Conservation (phyloP, 257 asterid genomes). For the Nicotiana obtusifolia region DNA sequence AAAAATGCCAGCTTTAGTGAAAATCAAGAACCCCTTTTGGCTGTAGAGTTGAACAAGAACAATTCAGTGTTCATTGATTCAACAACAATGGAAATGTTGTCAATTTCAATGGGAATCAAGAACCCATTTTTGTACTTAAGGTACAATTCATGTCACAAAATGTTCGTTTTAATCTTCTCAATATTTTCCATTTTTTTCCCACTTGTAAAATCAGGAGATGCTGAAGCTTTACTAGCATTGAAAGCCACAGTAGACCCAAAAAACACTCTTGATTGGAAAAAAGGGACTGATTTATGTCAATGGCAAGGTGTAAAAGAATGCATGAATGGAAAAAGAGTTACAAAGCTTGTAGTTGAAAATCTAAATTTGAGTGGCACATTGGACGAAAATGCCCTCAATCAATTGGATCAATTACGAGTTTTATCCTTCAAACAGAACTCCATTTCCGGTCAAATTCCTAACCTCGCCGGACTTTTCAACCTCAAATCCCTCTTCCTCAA, state of each 20-base stretch:
- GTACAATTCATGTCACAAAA: background rate
- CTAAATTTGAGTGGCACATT: constrained; percentile 57
- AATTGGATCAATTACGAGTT: constrained; percentile 77
- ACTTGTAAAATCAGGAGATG: constrained; percentile 48
- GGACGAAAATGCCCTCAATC: constrained; percentile 53
- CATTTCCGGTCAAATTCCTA: constrained; percentile 68
- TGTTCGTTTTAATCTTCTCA: constrained; percentile 20
- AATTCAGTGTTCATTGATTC: background rate
- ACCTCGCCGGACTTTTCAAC: constrained; percentile 50
- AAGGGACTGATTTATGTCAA: constrained; percentile 37
- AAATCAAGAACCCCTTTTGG: background rate
- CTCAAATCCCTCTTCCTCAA: constrained; percentile 77
- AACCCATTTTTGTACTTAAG: background rate
- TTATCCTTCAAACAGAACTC: constrained; percentile 71
- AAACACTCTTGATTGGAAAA: constrained; percentile 53
- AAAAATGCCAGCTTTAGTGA: background rate
- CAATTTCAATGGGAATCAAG: background rate
- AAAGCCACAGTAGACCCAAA: constrained; percentile 52
- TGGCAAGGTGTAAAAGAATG: constrained; percentile 88
- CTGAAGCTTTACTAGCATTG: constrained; percentile 59
- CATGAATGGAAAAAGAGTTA: constrained; percentile 52
- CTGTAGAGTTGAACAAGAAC: background rate
- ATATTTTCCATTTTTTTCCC: constrained; percentile 22
- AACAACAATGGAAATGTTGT: background rate
- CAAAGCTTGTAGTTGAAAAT: constrained; percentile 74